These are phyloP conservation scores for Panaeolus cyanescens DNA, from an alignment of 768 basidiomycete species.

Conservation along the genomic window DNA sequence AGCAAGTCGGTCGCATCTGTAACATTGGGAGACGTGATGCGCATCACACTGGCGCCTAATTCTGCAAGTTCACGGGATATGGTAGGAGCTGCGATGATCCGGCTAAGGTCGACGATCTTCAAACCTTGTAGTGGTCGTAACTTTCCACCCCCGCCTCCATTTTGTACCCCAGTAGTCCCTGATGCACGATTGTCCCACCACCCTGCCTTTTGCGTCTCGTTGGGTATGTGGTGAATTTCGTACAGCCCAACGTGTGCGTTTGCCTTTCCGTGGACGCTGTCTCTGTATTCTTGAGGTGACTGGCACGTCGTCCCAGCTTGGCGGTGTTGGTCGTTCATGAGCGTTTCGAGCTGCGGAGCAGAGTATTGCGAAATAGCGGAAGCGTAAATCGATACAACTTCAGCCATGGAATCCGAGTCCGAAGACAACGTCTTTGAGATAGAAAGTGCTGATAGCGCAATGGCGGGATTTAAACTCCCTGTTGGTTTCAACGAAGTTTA, in stretches of 20 bases:
- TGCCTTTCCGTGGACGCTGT: slow-evolving; percentile 22
- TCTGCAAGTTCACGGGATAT: slow-evolving; percentile 25
- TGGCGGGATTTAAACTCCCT: slow-evolving; percentile 16
- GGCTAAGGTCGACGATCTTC: slow-evolving; percentile 27
- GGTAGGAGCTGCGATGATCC: slow-evolving; percentile 27
- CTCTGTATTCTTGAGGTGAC: slow-evolving; percentile 20
- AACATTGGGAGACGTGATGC: slow-evolving; percentile 27
- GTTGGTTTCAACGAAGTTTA: too few species aligned
- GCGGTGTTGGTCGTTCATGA: slow-evolving; percentile 22
- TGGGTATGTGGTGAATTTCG: slow-evolving; percentile 24
- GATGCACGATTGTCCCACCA: slow-evolving; percentile 21
- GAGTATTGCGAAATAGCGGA: slow-evolving; percentile 10
- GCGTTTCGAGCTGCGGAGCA: slow-evolving; percentile 16
- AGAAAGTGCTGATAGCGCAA: slow-evolving; percentile 8
- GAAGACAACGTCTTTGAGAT: slow-evolving; percentile 2
- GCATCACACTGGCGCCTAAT: slow-evolving; percentile 27
- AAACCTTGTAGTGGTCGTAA: slow-evolving; percentile 23
- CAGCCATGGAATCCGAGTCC: slow-evolving; percentile 1
- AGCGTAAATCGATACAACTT: slow-evolving; percentile 11
- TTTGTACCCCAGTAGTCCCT: slow-evolving; percentile 8
- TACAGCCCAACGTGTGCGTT: slow-evolving; percentile 25
- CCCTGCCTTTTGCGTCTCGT: slow-evolving; percentile 10
- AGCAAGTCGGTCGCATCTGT: slow-evolving; percentile 19
- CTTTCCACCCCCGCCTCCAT: slow-evolving; percentile 10
- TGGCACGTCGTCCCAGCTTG: slow-evolving; percentile 26